Evolutionary conservation across 345 rosid species (phyloP).

Genomic region (Bretschneidera sinensis): DNA sequence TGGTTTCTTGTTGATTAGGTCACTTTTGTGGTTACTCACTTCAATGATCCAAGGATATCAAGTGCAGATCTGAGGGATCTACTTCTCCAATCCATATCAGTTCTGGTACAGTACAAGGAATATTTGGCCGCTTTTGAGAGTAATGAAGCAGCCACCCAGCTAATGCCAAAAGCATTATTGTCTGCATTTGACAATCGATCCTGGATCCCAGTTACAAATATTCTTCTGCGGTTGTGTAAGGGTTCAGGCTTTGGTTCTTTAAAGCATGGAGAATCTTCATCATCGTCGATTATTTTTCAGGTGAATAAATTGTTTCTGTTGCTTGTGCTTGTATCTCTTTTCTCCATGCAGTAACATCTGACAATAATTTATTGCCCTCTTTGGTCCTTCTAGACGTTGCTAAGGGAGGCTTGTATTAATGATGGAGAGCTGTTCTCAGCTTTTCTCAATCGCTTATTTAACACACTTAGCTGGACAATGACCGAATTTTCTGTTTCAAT

Average conservation of each 20-base stretch:
- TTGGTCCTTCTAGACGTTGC: conserved; percentile 46
- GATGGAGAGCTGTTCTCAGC: conserved; percentile 72
- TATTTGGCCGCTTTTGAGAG: conserved; percentile 77
- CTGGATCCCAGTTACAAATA: conserved; percentile 93
- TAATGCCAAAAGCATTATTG: conserved; percentile 70
- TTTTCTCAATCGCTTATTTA: conserved; percentile 88
- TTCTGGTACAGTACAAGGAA: conserved; percentile 83
- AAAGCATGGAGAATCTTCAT: conserved; percentile 80
- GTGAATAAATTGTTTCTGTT: conserved; percentile 31
- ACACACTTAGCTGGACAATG: conserved; percentile 97
- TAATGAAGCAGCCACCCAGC: conserved; percentile 76
- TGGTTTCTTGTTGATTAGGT: conserved; percentile 43
- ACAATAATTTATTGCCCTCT: conserved; percentile 6
- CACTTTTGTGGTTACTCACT: conserved; percentile 83
- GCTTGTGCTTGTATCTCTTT: not conserved
- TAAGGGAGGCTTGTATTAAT: conserved; percentile 72
- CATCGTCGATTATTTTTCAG: conserved; percentile 80
- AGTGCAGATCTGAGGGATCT: conserved; percentile 88
- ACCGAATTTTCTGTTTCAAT: conserved; percentile 94
- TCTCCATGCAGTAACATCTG: conserved; percentile 5
- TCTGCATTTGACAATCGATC: conserved; percentile 93
- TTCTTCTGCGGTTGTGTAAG: conserved; percentile 82
- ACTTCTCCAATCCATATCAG: conserved; percentile 93
- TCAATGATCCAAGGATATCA: conserved; percentile 84
- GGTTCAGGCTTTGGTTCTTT: conserved; percentile 77